Conservation (phyloP, 2,329 filamentous ascomycete genomes). For the Ambrosiella xylebori region DNA sequence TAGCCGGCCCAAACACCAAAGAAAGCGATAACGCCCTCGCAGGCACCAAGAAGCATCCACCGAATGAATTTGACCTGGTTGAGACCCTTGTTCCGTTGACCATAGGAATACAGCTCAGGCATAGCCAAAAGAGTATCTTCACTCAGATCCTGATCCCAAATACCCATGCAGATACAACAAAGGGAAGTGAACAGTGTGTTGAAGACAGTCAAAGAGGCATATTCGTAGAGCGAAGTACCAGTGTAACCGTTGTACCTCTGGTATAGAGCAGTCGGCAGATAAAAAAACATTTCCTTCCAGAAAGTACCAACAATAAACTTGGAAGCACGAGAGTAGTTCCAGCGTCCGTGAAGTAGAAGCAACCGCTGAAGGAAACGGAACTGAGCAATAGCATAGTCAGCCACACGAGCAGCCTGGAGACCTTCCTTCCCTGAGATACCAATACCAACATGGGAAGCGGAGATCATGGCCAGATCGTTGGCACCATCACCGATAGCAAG, state of each 20-base stretch:
- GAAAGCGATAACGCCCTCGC: constrained; percentile 58
- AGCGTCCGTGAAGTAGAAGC: constrained; percentile 69
- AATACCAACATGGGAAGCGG: constrained; percentile 68
- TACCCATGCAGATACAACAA: constrained; percentile 72
- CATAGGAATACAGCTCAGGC: constrained; percentile 75
- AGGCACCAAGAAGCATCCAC: constrained; percentile 62
- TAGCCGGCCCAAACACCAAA: constrained; percentile 43
- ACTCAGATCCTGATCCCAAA: constrained; percentile 78
- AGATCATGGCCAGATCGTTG: constrained; percentile 93
- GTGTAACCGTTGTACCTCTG: constrained; percentile 76
- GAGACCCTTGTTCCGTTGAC: constrained; percentile 55
- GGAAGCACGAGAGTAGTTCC: constrained; percentile 78
- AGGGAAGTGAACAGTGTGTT: constrained; percentile 89
- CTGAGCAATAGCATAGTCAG: constrained; percentile 82
- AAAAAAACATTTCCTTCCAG: constrained; percentile 78
- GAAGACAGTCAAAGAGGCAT: constrained; percentile 73
- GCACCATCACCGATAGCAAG: constrained; percentile 86
- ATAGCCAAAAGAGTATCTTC: constrained; percentile 79
- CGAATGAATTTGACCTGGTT: constrained; percentile 55
- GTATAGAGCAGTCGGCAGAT: constrained; percentile 68
- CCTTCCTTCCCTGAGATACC: constrained; percentile 88
- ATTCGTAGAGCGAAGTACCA: constrained; percentile 79
- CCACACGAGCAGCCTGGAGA: constrained; percentile 72
- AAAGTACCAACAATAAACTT: constrained; percentile 85
- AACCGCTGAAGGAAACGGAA: constrained; percentile 79